Base-by-base conservation (phyloP, 1,284 basidiomycete species). In the Porodaedalea pini region DNA sequence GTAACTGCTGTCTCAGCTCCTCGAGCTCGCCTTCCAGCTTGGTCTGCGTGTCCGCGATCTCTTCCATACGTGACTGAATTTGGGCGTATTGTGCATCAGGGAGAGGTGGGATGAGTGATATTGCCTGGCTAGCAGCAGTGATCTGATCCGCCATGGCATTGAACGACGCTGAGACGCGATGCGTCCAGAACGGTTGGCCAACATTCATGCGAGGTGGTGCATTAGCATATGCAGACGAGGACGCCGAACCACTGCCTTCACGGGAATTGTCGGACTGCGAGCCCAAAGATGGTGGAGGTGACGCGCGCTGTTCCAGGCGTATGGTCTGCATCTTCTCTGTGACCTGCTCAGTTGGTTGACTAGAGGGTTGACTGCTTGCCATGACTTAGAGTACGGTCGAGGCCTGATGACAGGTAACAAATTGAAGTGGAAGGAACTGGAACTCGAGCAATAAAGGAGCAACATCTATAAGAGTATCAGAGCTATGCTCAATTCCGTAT, bases 71-170 rank as follows among this genome's bases (percentile, higher is more conserved):
- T 51, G 62, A 53, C 11, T 61, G 45, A 25, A 73, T 56, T 27
- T 61, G 64, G 5, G 57, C 58, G 31, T 62, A 34, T 37, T 53
- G 34, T 21, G 37, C 39, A 37, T 61, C 61, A 3, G 60, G 55
- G 4, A 63, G 58, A 34, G 60, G 61, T 39, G 62, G 62, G 19
- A 72, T 65, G 11, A 68, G 60, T 19, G 70, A 68, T 47, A 76
- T 69, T 4, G 73, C 71, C 34, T 71, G 70, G 19, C 73, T 74
- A 13, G 75, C 72, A 0, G 71, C 73, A 11, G 68, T 67, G 57
- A 77, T 75, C 63, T 77, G 73, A 23, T 70, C 67, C 2, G 73
- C 73, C 63, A 77, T 71, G 15, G 69, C 67, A 6, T 67, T 69
- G 54, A 77, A 74, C 15, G 72, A 73, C 17, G 68, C 63, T 0